Conservation (phyloP, 2,329 filamentous ascomycete genomes). For the Alternaria angustiovoidea region DNA sequence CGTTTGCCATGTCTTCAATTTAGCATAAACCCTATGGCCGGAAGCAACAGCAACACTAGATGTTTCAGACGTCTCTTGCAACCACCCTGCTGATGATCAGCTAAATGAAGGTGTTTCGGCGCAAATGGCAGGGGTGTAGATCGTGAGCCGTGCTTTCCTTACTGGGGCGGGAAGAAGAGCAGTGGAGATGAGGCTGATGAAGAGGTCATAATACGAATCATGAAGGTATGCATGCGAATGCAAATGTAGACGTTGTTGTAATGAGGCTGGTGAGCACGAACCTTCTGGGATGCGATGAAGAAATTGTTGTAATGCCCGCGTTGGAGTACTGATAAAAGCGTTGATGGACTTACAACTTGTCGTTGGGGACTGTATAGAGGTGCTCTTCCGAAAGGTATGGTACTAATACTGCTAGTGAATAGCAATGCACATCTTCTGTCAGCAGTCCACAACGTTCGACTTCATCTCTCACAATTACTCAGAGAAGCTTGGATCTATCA, state of each 20-base stretch:
- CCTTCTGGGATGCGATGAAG: neutral
- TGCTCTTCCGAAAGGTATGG: neutral
- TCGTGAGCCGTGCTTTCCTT: neutral
- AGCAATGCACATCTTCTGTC: neutral
- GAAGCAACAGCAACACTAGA: neutral
- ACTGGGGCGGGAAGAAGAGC: neutral
- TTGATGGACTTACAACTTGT: neutral
- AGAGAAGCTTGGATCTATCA: neutral
- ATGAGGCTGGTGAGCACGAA: too few species aligned
- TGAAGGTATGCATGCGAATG: too few species aligned
- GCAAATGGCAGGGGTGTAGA: neutral
- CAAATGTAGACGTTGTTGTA: too few species aligned
- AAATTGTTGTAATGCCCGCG: neutral
- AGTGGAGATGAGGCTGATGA: neutral
- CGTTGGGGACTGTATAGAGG: neutral
- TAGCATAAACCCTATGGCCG: neutral
- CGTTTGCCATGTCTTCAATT: too few species aligned
- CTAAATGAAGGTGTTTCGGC: neutral
- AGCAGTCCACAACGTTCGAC: neutral
- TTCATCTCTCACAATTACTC: neutral
- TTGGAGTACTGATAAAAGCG: neutral
- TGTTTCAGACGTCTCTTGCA: neutral
- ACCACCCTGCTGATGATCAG: neutral
- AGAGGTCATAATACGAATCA: too few species aligned
- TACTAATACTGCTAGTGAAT: neutral